Evolutionary conservation across 2,329 filamentous ascomycete species (phyloP).

Genomic region (Xylaria polymorpha): DNA sequence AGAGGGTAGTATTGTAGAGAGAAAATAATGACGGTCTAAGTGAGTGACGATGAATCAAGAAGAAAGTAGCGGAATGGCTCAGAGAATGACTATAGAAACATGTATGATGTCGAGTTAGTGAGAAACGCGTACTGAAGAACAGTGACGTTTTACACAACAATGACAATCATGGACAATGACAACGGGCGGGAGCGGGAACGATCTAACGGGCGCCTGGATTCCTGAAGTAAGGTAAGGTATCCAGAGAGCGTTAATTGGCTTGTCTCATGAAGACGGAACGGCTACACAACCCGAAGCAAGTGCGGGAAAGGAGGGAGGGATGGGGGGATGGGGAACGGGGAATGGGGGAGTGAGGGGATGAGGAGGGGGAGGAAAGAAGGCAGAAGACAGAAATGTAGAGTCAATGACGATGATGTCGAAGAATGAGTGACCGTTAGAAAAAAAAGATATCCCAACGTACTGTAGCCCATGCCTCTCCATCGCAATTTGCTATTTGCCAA

Average conservation of each 20-base stretch:
- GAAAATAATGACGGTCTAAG: constrained; percentile 26
- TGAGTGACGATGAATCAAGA: constrained; percentile 29
- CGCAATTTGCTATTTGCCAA: constrained; percentile 14
- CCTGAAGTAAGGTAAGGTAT: constrained; percentile 33
- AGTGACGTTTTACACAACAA: constrained; percentile 29
- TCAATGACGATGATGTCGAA: constrained; percentile 30
- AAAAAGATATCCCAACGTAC: constrained; percentile 9
- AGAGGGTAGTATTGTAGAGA: constrained; percentile 7
- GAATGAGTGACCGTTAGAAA: constrained; percentile 16
- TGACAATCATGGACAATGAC: constrained; percentile 27
- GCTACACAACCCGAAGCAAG: constrained; percentile 38
- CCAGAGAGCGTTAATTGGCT: constrained; percentile 39
- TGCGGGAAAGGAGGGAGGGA: constrained; percentile 37
- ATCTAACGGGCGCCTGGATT: constrained; percentile 40
- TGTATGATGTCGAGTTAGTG: constrained; percentile 28
- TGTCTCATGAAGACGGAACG: constrained; percentile 41
- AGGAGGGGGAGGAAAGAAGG: constrained; percentile 32
- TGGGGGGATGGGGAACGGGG: constrained; percentile 21
- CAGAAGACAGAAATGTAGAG: constrained; percentile 20
- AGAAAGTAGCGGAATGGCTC: constrained; percentile 17
- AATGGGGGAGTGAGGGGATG: constrained; percentile 24
- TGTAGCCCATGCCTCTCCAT: constrained; percentile 3
- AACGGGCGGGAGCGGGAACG: constrained; percentile 43
- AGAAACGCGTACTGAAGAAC: constrained; percentile 41
- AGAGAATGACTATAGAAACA: constrained; percentile 21